Evolutionary conservation across 257 asterid genomes (phyloP).

Genomic region (Osmanthus fragrans): DNA sequence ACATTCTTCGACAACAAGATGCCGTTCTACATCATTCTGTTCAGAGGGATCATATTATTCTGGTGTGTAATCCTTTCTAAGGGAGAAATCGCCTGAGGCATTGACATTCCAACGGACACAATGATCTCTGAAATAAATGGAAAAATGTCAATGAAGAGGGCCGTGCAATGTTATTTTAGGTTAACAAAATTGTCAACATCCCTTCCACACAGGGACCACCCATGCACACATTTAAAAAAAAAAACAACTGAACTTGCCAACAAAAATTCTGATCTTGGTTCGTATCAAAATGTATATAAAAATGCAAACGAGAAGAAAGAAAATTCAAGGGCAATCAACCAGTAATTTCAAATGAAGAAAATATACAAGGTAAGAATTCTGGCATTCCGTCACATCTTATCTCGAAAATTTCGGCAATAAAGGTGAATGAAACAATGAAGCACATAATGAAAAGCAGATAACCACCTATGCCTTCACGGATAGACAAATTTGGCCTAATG

Average conservation of each 20-base stretch:
- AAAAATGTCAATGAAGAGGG: constrained; percentile 6
- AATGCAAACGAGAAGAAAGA: neutral
- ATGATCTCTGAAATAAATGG: constrained; percentile 66
- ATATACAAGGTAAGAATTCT: neutral
- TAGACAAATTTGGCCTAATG: constrained; percentile 79
- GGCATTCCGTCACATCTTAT: neutral
- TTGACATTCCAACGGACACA: constrained; percentile 88
- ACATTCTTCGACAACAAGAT: neutral
- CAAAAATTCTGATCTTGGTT: neutral
- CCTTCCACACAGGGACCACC: too few relatives aligned
- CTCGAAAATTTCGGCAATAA: neutral
- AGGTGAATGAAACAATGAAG: neutral
- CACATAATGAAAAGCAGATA: constrained; percentile 18
- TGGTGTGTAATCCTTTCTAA: constrained; percentile 38
- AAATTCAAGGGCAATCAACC: neutral
- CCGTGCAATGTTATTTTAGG: neutral
- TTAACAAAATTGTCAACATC: neutral
- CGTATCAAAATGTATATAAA: neutral
- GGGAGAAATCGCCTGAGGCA: constrained; percentile 85
- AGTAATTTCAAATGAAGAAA: neutral
- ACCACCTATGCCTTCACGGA: constrained; percentile 87
- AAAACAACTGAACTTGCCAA: too few relatives aligned
- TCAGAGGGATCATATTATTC: constrained; percentile 43
- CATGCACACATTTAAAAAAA: too few relatives aligned
- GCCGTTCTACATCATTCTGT: constrained; percentile 40